Evolutionary conservation across 179 eudicot genomes (phyloP), one percentile per base, ranked within the genome.

Genomic region (Pouteria campechiana): DNA sequence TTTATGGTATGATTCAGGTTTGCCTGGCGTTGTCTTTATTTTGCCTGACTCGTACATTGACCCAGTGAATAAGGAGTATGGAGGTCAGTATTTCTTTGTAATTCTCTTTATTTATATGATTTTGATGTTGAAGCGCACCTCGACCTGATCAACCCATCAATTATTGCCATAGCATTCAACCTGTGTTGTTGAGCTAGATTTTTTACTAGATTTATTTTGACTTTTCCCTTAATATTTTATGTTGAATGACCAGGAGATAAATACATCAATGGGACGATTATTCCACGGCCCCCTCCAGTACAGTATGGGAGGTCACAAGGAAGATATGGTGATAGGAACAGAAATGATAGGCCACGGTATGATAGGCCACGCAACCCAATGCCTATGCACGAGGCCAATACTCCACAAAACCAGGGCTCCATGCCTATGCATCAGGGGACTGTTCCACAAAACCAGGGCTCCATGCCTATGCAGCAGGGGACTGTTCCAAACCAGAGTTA

Each of bases 41-140:
- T 58, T 89, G 65, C 97, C 97, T 19, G 97, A 89, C 70, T 89
- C 97, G 7, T 89, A 89, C 52, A 72, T 85, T 49, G 95, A 89
- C 48, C 97, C 97, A 3, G 81, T 78, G 50, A 85, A 85, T 68
- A 85, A 89, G 52, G 93, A 89, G 55, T 89, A 89, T 64, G 95
- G 97, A 72, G 97, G 97, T 89, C 54, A 25, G 51, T 48, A 2
- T 19, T 25, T 7, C 10, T 3, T 34, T 9, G 45, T 39, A 11
- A n/a, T n/a, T n/a, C n/a, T n/a, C 7, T 41, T 6, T 25, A 0
- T 22, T 50, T 25, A 14, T 7, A 6, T 25, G 14, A 16, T 20
- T 46, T n/a, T n/a, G n/a, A n/a, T n/a, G n/a, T n/a, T n/a, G n/a
- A n/a, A n/a, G n/a, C n/a, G n/a, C n/a, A n/a, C n/a, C n/a, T n/a